Evolutionary conservation across 345 rosid genomes (phyloP).

Genomic region (Rhodamnia argentea): DNA sequence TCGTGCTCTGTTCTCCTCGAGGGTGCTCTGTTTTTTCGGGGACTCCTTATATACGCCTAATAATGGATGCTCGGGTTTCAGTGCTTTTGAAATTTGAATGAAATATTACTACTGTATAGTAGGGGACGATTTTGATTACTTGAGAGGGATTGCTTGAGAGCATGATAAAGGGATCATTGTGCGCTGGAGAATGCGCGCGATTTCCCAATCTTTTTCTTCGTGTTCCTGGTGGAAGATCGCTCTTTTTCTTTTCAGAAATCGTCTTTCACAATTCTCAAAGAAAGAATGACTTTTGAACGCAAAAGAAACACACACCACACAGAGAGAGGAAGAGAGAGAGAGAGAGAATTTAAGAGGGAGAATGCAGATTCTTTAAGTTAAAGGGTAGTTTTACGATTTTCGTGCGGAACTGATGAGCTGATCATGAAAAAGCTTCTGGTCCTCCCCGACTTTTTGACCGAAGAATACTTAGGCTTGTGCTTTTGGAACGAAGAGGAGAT

Average conservation of each 20-base stretch:
- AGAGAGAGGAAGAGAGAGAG: background rate
- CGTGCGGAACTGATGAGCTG: background rate
- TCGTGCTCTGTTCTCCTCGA: background rate
- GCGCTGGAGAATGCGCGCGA: background rate
- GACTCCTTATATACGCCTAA: background rate
- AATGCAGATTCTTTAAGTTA: background rate
- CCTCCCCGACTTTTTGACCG: background rate
- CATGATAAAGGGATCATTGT: background rate
- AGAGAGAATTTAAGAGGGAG: background rate
- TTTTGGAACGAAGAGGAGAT: background rate
- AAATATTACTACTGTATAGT: background rate
- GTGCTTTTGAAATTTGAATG: slow-evolving; percentile 11
- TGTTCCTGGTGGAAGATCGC: background rate
- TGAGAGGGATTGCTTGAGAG: slow-evolving; percentile 1
- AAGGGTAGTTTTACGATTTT: background rate
- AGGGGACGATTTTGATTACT: background rate
- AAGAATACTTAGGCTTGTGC: background rate
- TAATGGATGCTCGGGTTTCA: background rate
- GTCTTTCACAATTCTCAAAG: slow-evolving; percentile 7
- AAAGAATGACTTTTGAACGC: slow-evolving; percentile 2
- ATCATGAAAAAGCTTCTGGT: background rate
- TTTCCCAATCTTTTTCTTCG: background rate
- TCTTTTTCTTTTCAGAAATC: background rate
- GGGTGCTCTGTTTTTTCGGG: background rate
- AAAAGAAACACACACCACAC: background rate